phyloP scores from a whole-genome alignment of 2,329 filamentous ascomycete genomes.

The Helotiales sp. region DNA sequence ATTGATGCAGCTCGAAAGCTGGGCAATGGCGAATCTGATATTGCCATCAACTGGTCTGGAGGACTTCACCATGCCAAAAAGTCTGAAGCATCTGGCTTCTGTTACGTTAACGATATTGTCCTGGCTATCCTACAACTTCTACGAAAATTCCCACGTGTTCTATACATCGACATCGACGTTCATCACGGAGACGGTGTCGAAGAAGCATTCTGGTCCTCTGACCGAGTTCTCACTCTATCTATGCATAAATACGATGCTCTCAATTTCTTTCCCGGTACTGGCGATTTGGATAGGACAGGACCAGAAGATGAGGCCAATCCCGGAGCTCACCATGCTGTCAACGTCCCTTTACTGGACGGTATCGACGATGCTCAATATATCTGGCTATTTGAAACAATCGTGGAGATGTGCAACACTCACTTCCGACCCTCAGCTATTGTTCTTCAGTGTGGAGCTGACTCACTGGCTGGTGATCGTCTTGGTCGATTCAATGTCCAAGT shows the following conservation, averaged over 20 bases:
- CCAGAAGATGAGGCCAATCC: conserved; percentile 81
- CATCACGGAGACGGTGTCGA: conserved; percentile 91
- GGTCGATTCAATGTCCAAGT: conserved; percentile 98
- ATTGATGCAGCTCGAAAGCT: conserved; percentile 90
- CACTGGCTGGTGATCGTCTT: conserved; percentile 86
- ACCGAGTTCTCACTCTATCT: conserved; percentile 87
- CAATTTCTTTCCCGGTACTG: conserved; percentile 87
- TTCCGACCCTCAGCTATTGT: conserved; percentile 92
- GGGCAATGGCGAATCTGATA: conserved; percentile 82
- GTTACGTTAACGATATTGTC: conserved; percentile 99
- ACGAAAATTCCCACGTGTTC: conserved; percentile 76
- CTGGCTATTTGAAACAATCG: conserved; percentile 78
- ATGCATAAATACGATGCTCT: conserved; percentile 93
- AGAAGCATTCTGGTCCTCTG: conserved; percentile 86
- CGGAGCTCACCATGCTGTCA: conserved; percentile 85
- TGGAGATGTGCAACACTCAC: conserved; percentile 74
- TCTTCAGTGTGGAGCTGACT: conserved; percentile 94
- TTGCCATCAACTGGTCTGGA: conserved; percentile 97
- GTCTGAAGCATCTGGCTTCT: conserved; percentile 90
- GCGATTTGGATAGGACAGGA: conserved; percentile 82
- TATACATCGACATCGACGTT: conserved; percentile 94
- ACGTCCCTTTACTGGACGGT: conserved; percentile 86
- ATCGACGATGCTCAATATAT: conserved; percentile 90
- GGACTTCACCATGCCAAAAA: conserved; percentile 97
- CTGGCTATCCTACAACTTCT: conserved; percentile 88